A percentile compares a stretch with the other conserved stretches of the same genome.
phyloP scores from a whole-genome alignment of 179 eudicot species.

The Carnegiea gigantea region DNA sequence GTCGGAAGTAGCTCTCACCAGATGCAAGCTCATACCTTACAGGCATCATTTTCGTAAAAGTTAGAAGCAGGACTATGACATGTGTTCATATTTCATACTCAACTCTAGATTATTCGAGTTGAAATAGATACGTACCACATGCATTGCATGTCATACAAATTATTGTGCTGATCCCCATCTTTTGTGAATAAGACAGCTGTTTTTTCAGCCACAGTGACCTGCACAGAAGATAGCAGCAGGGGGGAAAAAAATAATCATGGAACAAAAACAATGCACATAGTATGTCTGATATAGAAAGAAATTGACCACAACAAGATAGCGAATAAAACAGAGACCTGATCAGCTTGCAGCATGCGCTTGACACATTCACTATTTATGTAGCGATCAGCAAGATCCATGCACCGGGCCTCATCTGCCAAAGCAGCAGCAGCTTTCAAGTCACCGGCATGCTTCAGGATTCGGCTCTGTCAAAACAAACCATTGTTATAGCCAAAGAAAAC shows the following conservation, averaged over 20 bases:
- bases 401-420: constrained; percentile 99
- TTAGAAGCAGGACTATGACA: constrained; percentile 8
- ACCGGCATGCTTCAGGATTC: constrained; percentile 97
- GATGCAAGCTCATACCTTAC: constrained; percentile 97
- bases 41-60: constrained; percentile 17
- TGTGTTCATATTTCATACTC: background rate
- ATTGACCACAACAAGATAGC: background rate
- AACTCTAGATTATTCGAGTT: no score
- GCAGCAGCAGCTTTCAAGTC: constrained; percentile 93
- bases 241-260: background rate
- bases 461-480: constrained; percentile 51
- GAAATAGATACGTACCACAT: constrained; percentile 73
- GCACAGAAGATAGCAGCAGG: constrained; percentile 18
- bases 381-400: constrained; percentile 99
- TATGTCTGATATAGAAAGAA: constrained; percentile 1
- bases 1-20: constrained; percentile 96
- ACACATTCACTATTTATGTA: constrained; percentile 94
- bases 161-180: constrained; percentile 98
- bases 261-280: background rate
- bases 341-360: constrained; percentile 98
- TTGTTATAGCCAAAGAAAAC: constrained; percentile 1
- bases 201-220: constrained; percentile 92
- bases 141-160: constrained; percentile 99
- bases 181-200: constrained; percentile 95
- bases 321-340: constrained; percentile 56